phyloP scores from a whole-genome alignment of 805 yeast species.

The Naumovozyma baii region DNA sequence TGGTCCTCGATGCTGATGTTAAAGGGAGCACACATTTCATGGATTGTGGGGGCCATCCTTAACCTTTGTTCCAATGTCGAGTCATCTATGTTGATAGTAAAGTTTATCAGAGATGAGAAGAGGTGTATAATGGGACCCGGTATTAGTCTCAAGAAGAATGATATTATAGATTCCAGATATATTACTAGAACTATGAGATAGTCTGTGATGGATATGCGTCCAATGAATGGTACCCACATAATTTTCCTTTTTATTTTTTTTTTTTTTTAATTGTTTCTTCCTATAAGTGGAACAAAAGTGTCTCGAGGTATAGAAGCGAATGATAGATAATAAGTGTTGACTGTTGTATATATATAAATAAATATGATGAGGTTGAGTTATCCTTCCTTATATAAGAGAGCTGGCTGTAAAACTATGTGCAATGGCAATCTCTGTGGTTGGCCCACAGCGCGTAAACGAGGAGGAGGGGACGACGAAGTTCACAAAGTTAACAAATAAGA shows the following conservation, averaged over 20 bases:
- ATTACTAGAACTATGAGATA: conserved; percentile 42
- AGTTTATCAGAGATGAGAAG: conserved; percentile 26
- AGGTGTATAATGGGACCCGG: conserved; percentile 36
- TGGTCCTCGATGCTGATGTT: conserved; percentile 70
- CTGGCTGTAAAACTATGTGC: too few relatives aligned
- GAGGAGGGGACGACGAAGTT: background rate
- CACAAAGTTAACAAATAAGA: conserved; percentile 38
- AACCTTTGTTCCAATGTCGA: conserved; percentile 13
- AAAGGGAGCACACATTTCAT: conserved; percentile 55
- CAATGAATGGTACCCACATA: conserved; percentile 4
- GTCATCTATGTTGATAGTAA: conserved; percentile 14
- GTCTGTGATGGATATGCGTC: conserved; percentile 38
- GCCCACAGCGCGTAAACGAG: too few relatives aligned
- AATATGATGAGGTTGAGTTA: too few relatives aligned
- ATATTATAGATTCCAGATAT: conserved; percentile 40
- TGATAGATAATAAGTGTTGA: too few relatives aligned
- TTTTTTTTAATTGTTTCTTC: background rate
- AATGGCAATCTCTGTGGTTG: too few relatives aligned
- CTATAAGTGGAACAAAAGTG: too few relatives aligned
- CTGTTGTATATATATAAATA: too few relatives aligned
- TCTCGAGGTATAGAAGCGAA: too few relatives aligned
- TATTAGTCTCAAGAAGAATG: conserved; percentile 36
- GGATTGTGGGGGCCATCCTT: conserved; percentile 40
- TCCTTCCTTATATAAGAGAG: too few relatives aligned
- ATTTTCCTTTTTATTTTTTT: background rate